phyloP scores from a whole-genome alignment of 2,329 filamentous ascomycete genomes.

The Fusarium sulawesiense region DNA sequence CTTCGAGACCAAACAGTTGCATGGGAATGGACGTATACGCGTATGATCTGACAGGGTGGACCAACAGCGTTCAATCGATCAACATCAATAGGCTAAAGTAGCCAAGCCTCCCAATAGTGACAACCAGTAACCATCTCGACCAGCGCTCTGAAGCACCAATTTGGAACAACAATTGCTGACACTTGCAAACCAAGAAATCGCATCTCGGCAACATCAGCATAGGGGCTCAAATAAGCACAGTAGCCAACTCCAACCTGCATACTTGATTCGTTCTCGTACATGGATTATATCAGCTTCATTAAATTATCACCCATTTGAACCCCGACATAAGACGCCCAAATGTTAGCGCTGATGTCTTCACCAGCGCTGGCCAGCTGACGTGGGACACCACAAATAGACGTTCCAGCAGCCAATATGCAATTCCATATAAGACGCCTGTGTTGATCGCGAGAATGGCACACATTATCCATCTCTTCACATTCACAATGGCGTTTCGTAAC shows the following conservation, averaged over 20 bases:
- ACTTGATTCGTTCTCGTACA: conserved; percentile 1
- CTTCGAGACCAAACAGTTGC: not conserved
- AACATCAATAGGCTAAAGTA: not conserved
- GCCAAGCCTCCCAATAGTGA: not conserved
- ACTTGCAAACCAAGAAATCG: not conserved
- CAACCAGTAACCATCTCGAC: not conserved
- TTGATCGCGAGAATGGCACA: not conserved
- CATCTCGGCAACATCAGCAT: not conserved
- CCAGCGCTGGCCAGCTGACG: conserved; percentile 1
- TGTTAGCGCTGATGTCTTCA: conserved; percentile 28
- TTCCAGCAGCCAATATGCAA: not conserved
- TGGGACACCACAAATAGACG: not conserved
- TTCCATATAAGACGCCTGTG: not conserved
- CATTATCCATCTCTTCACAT: not conserved
- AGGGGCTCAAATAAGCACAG: not conserved
- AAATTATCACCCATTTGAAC: not conserved
- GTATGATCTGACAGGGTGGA: not conserved
- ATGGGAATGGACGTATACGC: not conserved
- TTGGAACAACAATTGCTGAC: not conserved
- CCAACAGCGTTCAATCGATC: not conserved
- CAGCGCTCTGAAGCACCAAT: not conserved
- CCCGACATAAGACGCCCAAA: not conserved
- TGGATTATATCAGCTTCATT: conserved; percentile 1
- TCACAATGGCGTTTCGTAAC: conserved; percentile 37
- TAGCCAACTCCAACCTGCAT: not conserved